phyloP scores from a whole-genome alignment of 208 protist genomes.

The Acanthamoeba lenticulata region DNA sequence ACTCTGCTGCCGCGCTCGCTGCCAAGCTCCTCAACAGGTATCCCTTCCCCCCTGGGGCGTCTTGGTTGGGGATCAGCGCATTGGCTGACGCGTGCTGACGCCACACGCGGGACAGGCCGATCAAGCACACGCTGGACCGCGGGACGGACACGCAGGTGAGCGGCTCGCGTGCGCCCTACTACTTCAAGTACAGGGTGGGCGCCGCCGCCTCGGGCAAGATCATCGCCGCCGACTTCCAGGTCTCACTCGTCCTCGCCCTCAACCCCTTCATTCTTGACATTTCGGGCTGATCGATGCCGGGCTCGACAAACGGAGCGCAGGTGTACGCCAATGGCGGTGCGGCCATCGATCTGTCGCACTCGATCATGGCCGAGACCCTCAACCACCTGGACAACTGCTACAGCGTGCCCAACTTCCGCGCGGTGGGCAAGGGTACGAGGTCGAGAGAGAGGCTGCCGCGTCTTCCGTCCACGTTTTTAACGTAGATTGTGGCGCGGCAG shows the following conservation, averaged over 20 bases:
- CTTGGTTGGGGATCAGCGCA: not conserved
- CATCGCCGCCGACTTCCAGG: not conserved
- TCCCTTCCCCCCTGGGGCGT: not conserved
- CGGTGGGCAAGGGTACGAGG: constrained; percentile 68
- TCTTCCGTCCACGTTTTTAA: too few relatives aligned
- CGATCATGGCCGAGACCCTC: not conserved
- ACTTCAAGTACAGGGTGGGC: constrained; percentile 28
- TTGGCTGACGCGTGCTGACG: not conserved
- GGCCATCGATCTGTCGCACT: not conserved
- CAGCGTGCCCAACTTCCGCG: constrained; percentile 84
- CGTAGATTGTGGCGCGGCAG: too few relatives aligned
- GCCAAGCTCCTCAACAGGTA: constrained; percentile 72
- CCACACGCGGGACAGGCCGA: not conserved
- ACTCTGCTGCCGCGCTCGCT: constrained; percentile 82
- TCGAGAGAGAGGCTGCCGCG: too few relatives aligned
- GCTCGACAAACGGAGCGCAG: not conserved
- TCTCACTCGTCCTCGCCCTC: not conserved
- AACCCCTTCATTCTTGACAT: not conserved
- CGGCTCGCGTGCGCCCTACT: not conserved
- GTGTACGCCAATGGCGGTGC: not conserved
- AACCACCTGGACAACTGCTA: constrained; percentile 87
- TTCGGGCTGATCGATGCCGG: not conserved
- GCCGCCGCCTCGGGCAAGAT: not conserved
- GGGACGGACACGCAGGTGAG: not conserved
- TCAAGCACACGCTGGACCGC: not conserved